Evolutionary conservation across 345 rosid genomes (phyloP), one percentile per base, ranked within the genome.

Genomic region (Syzygium oleosum): DNA sequence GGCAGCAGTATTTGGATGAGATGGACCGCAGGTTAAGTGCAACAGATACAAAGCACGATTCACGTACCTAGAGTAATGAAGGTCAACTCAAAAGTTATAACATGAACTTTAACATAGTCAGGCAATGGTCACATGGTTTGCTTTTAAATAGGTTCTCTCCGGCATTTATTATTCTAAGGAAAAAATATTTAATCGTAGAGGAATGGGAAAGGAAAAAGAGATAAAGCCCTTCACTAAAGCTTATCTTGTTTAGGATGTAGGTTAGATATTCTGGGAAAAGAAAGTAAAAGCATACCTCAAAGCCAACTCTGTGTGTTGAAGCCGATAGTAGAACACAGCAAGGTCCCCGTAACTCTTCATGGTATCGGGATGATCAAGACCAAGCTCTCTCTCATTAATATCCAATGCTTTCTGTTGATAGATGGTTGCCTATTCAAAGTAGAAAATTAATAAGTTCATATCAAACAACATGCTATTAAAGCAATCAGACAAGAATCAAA

Each of bases 281-380:
- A 91, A 87, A 83, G 85, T 84, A 78, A 49, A 89, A 90, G 89
- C 98, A 84, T 95, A 97, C 99, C 94, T 97, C 93, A 97, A 89
- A 68, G 99, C 99, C 87, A 97, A 91, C 92, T 97, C 99, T 85
- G 98, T 95, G 90, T 97, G 99, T 88, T 97, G 99, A 89, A 96
- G 99, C 84, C 99, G 98, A 89, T 97, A 97, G 91, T 97, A 97
- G 92, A 97, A 97, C 88, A 97, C 99, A 78, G 99, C 98, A 52
- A 97, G 94, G 90, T 97, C 99, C 38, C 99, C 99, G 83, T 97
- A 97, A 92, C 99, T 96, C 92, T 97, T 97, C 99, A 97, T 96
- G 87, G 99, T 97, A 89, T 97, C 99, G 15, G 99, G 99, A 90
- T 97, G 99, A 91, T 97, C 99, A 90, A 97, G 98, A 87, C 99